These are phyloP conservation scores for Patellaria atrata DNA, from an alignment of 495 filamentous ascomycete species.

Conservation along the genomic window DNA sequence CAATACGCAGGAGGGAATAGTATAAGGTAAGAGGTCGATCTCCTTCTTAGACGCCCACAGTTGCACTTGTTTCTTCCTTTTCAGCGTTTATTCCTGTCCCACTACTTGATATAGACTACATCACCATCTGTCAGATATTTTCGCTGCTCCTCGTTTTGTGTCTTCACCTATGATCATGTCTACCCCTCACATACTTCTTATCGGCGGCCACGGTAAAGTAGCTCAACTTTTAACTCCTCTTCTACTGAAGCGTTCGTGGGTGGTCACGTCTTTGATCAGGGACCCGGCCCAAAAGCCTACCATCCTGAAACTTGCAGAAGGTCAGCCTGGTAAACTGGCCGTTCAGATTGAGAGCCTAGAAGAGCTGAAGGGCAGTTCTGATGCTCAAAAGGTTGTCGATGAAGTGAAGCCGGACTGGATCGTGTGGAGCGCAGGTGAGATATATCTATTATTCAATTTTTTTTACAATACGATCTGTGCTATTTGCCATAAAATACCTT, in stretches of 20 bases:
- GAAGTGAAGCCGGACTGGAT: slow-evolving; percentile 52
- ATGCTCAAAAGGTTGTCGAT: slow-evolving; percentile 48
- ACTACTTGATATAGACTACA: too few relatives aligned
- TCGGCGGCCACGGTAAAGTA: slow-evolving; percentile 73
- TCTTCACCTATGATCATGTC: too few relatives aligned
- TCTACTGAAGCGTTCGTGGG: slow-evolving; percentile 56
- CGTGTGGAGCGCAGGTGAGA: slow-evolving; percentile 61
- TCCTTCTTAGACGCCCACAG: too few relatives aligned
- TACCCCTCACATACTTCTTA: slow-evolving; percentile 46
- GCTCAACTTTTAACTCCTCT: slow-evolving; percentile 63
- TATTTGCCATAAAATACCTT: not conserved
- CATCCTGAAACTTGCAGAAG: slow-evolving; percentile 44
- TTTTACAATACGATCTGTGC: not conserved
- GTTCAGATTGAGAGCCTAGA: slow-evolving; percentile 57
- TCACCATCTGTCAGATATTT: too few relatives aligned
- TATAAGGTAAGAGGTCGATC: too few relatives aligned
- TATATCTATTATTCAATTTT: slow-evolving; percentile 2
- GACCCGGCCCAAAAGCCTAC: slow-evolving; percentile 47
- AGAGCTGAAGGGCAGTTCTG: slow-evolving; percentile 44
- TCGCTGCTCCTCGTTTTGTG: too few relatives aligned
- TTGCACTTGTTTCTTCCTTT: too few relatives aligned
- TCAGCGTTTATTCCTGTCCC: too few relatives aligned
- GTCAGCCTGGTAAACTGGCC: slow-evolving; percentile 37
- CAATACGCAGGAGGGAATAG: too few relatives aligned
- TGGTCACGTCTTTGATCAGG: slow-evolving; percentile 65